A percentile compares a stretch with the other conserved stretches of the same genome.
phyloP scores from a whole-genome alignment of 192 early-diverging fungal species.

The Pilaira anomala region DNA sequence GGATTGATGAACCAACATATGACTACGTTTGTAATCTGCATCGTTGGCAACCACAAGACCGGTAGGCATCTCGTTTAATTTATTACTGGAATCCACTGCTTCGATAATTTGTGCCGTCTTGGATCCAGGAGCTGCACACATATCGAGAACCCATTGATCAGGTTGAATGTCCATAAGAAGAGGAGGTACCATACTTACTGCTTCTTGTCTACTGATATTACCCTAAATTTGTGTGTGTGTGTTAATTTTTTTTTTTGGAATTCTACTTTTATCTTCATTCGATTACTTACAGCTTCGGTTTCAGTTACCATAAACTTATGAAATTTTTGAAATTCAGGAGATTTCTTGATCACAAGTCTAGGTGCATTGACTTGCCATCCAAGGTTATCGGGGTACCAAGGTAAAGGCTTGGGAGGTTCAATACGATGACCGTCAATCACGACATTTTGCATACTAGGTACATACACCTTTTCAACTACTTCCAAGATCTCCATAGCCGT shows the following conservation, averaged over 20 bases:
- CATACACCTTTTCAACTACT: slow-evolving; percentile 58
- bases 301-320: slow-evolving; percentile 95
- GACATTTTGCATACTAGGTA: slow-evolving; percentile 45
- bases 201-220: slow-evolving; percentile 95
- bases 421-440: slow-evolving; percentile 72
- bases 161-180: slow-evolving; percentile 87
- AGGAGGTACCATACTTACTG: slow-evolving; percentile 98
- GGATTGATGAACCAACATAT: slow-evolving; percentile 94
- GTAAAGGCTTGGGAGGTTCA: slow-evolving; percentile 71
- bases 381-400: slow-evolving; percentile 92
- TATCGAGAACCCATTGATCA: slow-evolving; percentile 79
- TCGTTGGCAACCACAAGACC: slow-evolving; percentile 98
- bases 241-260: background rate
- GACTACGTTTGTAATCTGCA: slow-evolving; percentile 82
- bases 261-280: background rate
- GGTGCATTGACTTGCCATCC: slow-evolving; percentile 86
- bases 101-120: slow-evolving; percentile 95
- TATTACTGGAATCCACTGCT: slow-evolving; percentile 66
- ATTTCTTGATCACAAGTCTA: slow-evolving; percentile 73
- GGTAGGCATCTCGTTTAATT: slow-evolving; percentile 47
- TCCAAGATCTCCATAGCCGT: slow-evolving; percentile 69
- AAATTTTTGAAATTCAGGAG: slow-evolving; percentile 73
- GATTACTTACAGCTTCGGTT: slow-evolving; percentile 72
- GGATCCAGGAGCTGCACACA: slow-evolving; percentile 98
- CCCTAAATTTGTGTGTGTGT: slow-evolving; percentile 47